Evolutionary conservation across 441 rosid species (phyloP), one percentile per base, ranked within the genome.

Genomic region (Macaranga tanarius): DNA sequence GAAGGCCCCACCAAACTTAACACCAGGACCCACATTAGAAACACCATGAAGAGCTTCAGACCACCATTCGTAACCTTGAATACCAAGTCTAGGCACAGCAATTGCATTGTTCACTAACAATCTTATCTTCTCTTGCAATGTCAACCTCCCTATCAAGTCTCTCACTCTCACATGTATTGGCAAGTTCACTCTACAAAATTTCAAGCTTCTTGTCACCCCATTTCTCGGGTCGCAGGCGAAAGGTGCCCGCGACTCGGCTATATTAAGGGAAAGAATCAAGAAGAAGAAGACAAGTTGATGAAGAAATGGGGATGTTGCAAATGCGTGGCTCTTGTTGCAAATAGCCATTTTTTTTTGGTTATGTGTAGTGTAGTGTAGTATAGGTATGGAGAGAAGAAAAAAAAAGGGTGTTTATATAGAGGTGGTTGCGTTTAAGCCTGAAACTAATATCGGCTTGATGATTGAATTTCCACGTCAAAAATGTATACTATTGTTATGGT

Each of bases 11-110:
- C 84, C 91, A 66, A 95, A 95, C 84, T 81, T 87, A 45, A 92
- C 86, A n/a, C 99, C 99, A 0, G 89, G 98, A 12, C 99, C 99
- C 44, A 86, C 88, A 62, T 95, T 91, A 38, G 99, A 95, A 56
- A 95, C 97, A 17, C 99, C 99, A 55, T 95, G 99, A 69, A 95
- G 92, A 3, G 99, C 99, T 71, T 95, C 99, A 31, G 99, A 95
- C 99, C 99, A 95, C 99, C 99, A 95, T 82, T 95, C 98, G 72
- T 95, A 95, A 0, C 95, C 92, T 80, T 81, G 89, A 65, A 95
- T 86, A 50, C 97, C 97, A 17, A 95, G 78, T 82, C 97, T 85
- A 22, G 97, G 99, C 63, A 95, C 90, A 2, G 88, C 85, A 0
- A 82, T 85, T 0, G 98, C 99, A 77, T 86, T 91, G 89, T 91